phyloP scores from a whole-genome alignment of 805 yeast genomes.

The Zygoascus biomembranicola region DNA sequence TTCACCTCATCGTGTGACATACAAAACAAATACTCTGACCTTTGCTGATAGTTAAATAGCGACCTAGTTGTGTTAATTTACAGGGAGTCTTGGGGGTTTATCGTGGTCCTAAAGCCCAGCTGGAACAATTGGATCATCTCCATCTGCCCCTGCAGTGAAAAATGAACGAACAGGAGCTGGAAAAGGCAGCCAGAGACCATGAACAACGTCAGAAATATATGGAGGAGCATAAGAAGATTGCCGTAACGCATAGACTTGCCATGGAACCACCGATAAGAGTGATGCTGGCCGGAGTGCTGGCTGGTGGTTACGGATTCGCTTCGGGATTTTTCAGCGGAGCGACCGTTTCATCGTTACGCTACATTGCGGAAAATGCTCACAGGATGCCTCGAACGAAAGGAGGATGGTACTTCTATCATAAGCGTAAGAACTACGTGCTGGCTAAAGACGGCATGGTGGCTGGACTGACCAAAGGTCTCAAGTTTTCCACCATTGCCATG shows the following conservation, averaged over 20 bases:
- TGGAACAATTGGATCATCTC: too few relatives aligned
- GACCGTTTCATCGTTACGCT: constrained; percentile 46
- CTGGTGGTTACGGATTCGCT: constrained; percentile 21
- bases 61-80: too few relatives aligned
- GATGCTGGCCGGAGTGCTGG: constrained; percentile 9
- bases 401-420: constrained; percentile 86
- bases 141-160: too few relatives aligned
- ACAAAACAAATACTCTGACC: too few relatives aligned
- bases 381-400: constrained; percentile 67
- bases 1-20: too few relatives aligned
- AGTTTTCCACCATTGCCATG: constrained; percentile 38
- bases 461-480: constrained; percentile 39
- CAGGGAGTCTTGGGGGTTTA: too few relatives aligned
- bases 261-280: constrained; percentile 13
- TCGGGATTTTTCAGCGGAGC: constrained; percentile 56
- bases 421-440: constrained; percentile 70
- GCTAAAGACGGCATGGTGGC: constrained; percentile 43
- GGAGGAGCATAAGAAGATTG: neutral
- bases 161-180: neutral
- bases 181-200: neutral
- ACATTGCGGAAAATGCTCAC: constrained; percentile 74
- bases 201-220: neutral
- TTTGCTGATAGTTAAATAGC: too few relatives aligned
- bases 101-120: too few relatives aligned
- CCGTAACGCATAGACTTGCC: constrained; percentile 9